phyloP scores from a whole-genome alignment of 2,329 filamentous ascomycete genomes.

The Gnomoniopsis smithogilvyi region DNA sequence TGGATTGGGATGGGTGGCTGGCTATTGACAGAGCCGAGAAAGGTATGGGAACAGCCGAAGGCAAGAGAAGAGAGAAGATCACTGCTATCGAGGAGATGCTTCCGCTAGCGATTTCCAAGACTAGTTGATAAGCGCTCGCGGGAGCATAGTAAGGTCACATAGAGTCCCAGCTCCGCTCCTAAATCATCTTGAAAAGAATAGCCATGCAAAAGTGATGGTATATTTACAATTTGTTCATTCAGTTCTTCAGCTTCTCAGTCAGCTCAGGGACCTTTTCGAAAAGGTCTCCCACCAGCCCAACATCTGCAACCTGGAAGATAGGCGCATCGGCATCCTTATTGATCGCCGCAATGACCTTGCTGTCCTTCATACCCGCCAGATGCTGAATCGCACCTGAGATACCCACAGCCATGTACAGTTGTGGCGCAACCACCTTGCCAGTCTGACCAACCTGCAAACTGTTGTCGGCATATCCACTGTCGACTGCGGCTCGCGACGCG shows the following conservation, averaged over 20 bases:
- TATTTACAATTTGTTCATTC: slow-evolving; percentile 24
- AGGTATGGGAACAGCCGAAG: slow-evolving; percentile 58
- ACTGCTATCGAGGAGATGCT: slow-evolving; percentile 57
- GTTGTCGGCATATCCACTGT: slow-evolving; percentile 97
- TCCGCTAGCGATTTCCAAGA: background rate
- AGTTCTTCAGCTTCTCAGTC: slow-evolving; percentile 84
- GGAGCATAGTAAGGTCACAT: slow-evolving; percentile 33
- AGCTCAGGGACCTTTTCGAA: slow-evolving; percentile 95
- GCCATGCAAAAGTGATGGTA: background rate
- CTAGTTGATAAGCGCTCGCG: background rate
- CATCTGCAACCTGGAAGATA: slow-evolving; percentile 97
- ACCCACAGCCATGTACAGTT: slow-evolving; percentile 91
- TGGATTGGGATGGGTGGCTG: slow-evolving; percentile 82
- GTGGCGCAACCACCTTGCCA: slow-evolving; percentile 95
- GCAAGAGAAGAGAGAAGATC: slow-evolving; percentile 77
- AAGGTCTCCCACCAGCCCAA: slow-evolving; percentile 90
- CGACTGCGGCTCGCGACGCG: slow-evolving; percentile 90
- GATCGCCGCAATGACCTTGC: slow-evolving; percentile 97
- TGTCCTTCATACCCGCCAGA: slow-evolving; percentile 99
- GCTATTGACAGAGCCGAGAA: slow-evolving; percentile 79
- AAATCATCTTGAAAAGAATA: background rate
- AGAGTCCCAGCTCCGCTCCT: slow-evolving; percentile 16
- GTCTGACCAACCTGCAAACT: slow-evolving; percentile 97
- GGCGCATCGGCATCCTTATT: slow-evolving; percentile 98
- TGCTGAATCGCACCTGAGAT: slow-evolving; percentile 98